Evolutionary conservation across 2,329 filamentous ascomycete genomes (phyloP).

Genomic region (Aspergillus versicolor): DNA sequence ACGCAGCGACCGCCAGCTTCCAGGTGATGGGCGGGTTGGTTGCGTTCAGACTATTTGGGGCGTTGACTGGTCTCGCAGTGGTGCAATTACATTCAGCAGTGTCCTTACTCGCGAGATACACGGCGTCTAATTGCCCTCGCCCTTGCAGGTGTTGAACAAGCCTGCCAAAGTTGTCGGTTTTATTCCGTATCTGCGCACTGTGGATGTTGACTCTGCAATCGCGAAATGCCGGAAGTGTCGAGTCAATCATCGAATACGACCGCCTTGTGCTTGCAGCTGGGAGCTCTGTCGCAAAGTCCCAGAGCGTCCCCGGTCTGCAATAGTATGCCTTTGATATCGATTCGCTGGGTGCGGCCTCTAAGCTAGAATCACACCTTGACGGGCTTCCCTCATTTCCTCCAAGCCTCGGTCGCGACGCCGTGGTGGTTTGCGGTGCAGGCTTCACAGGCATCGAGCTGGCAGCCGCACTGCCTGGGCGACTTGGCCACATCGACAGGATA

Average conservation of each 20-base stretch:
- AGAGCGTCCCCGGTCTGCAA: conserved; percentile 27
- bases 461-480: conserved; percentile 30
- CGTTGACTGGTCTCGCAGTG: no score
- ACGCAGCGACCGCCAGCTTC: neutral
- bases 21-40: neutral
- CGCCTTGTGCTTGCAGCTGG: conserved; percentile 40
- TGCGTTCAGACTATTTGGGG: no score
- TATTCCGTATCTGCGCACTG: no score
- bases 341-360: conserved; percentile 23
- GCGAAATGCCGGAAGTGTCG: conserved; percentile 2
- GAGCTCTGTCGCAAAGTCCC: conserved; percentile 32
- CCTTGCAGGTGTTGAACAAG: no score
- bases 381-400: conserved; percentile 21
- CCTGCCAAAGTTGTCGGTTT: no score
- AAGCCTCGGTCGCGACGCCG: conserved; percentile 31
- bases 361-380: conserved; percentile 31
- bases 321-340: conserved; percentile 40
- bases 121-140: no score
- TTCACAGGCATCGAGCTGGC: conserved; percentile 36
- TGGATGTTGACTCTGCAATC: no score
- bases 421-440: conserved; percentile 35
- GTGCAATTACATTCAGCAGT: no score
- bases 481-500: conserved; percentile 17
- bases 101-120: no score
- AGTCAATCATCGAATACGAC: conserved; percentile 27